Evolutionary conservation across 345 rosid genomes (phyloP).

Genomic region (Eucalyptus polybractea): DNA sequence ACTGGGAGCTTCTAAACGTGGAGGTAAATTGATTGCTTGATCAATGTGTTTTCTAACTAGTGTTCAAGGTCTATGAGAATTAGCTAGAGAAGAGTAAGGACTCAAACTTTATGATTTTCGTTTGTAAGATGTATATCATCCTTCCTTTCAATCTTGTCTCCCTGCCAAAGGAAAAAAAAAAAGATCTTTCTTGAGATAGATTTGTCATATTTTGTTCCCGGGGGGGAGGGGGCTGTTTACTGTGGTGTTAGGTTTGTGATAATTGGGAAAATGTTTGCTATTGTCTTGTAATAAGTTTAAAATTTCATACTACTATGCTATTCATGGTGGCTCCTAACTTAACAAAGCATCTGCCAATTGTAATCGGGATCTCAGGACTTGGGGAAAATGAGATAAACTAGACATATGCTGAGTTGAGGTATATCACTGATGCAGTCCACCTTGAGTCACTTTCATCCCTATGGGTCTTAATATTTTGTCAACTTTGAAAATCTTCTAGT

Average conservation of each 20-base stretch:
- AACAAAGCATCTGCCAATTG: neutral
- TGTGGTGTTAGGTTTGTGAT: neutral
- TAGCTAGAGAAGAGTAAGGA: neutral
- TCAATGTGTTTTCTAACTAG: neutral
- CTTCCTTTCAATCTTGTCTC: neutral
- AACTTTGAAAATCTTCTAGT: neutral
- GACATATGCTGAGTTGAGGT: neutral
- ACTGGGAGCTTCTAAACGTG: neutral
- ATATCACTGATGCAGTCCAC: neutral
- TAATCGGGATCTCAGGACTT: neutral
- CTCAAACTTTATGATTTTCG: neutral
- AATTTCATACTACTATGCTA: neutral
- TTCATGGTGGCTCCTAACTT: neutral
- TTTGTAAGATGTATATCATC: neutral
- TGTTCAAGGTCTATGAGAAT: neutral
- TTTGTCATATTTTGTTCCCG: neutral
- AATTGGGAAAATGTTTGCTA: too few species aligned
- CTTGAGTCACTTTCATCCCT: neutral
- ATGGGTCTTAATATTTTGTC: too few species aligned
- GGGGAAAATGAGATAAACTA: neutral
- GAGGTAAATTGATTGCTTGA: neutral
- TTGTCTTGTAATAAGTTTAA: neutral
- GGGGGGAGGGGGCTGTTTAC: neutral
- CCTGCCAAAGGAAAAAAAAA: neutral
- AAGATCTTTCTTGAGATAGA: neutral